Evolutionary conservation across 441 rosid genomes (phyloP).

Genomic region (Populus hybrid): DNA sequence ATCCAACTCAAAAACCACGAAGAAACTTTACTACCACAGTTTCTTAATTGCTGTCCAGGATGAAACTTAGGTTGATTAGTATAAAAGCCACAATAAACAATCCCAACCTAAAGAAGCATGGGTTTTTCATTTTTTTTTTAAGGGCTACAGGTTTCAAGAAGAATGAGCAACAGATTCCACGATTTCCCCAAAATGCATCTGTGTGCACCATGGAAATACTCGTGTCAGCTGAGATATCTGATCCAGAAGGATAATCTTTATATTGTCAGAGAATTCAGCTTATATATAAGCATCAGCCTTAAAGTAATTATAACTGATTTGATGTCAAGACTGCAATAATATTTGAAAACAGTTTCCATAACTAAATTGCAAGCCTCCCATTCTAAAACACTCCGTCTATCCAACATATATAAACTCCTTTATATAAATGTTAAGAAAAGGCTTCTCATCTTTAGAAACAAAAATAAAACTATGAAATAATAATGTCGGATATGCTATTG

Average conservation of each 20-base stretch:
- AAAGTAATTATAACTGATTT: not conserved
- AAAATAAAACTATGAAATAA: slow-evolving; percentile 2
- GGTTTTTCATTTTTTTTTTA: not conserved
- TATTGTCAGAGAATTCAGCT: not conserved
- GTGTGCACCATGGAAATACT: not conserved
- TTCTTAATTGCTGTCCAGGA: not conserved
- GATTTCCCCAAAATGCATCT: not conserved
- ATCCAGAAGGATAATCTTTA: not conserved
- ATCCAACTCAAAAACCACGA: not conserved
- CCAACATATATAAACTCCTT: not conserved
- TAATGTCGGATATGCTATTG: not conserved
- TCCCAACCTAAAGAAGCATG: not conserved
- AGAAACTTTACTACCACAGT: not conserved
- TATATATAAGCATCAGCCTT: not conserved
- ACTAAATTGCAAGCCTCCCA: not conserved
- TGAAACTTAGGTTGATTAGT: not conserved
- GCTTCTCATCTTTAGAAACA: not conserved
- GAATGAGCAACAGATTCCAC: not conserved
- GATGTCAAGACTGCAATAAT: not conserved
- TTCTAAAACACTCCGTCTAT: not conserved
- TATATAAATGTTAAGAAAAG: not conserved
- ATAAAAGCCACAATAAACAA: not conserved
- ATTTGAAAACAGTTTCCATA: not conserved
- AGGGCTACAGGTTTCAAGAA: not conserved
- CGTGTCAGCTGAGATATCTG: not conserved